Base-by-base conservation (phyloP, 805 yeast genomes). In the Saccharomycopsis malanga region DNA sequence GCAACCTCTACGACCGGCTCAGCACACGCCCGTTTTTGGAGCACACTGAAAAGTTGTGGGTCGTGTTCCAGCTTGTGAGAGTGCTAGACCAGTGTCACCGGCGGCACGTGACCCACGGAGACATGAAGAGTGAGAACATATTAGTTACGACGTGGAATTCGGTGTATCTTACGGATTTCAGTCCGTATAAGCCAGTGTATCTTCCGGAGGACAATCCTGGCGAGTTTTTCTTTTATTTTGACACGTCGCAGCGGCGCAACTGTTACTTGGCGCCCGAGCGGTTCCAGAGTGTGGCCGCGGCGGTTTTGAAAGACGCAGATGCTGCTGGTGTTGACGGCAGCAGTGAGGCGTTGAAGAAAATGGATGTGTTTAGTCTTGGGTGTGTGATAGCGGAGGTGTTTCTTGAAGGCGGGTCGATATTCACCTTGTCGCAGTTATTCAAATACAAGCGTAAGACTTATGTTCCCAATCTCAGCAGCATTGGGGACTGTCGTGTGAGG, bases 181-280 rank as follows among this genome's bases (percentile, higher is more conserved):
- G 96, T 2, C 71, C 78, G 1, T 77, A 82, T 59, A 93, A 93
- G 63, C 98, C 98, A 0, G 78, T 78, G 0, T 79, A 73, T 56
- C 65, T 93, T 27, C 97, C 98, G 0, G 96, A 86, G 54, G 93
- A 88, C 21, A 91, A 93, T 58, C 97, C 98, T 0, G 84, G 89
- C 10, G 91, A 84, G 53, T 93, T 85, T 57, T 79, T 93, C 1
- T 93, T 91, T 59, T 93, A 82, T 63, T 93, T 89, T 60, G 98
- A 93, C 64, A 86, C 91, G 2, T 84, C 95, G 2, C 86, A 79
- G 59, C 71, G 97, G 54, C 72, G 96, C 57, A 75, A 79, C 2
- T 93, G 98, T 63, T 91, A 91, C 62, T 63, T 93, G 37, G 98
- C 98, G 0, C 98, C 98, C 0, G 98, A 93, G 61, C 68, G 98